These are phyloP conservation scores for Beauveria caledonica DNA, from an alignment of 2,329 filamentous ascomycete genomes.

Conservation along the genomic window DNA sequence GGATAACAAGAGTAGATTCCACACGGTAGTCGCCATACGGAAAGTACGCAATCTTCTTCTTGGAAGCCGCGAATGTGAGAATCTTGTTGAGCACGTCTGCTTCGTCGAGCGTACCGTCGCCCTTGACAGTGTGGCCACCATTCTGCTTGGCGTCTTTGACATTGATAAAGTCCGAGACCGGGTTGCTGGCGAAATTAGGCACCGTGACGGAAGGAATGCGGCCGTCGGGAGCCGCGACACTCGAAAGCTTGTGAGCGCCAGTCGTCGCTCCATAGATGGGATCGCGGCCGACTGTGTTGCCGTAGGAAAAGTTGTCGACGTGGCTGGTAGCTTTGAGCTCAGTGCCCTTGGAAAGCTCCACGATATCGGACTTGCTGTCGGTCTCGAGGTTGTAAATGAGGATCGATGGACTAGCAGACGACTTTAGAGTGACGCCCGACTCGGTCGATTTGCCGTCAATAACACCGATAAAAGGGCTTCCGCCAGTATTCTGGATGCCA, in stretches of 20 bases:
- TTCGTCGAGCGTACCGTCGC: slow-evolving; percentile 32
- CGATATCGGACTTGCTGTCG: slow-evolving; percentile 29
- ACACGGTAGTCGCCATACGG: slow-evolving; percentile 22
- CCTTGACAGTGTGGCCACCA: slow-evolving; percentile 23
- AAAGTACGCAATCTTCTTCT: slow-evolving; percentile 22
- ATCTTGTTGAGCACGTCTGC: slow-evolving; percentile 29
- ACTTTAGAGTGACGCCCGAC: slow-evolving; percentile 32
- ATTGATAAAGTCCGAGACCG: slow-evolving; percentile 22
- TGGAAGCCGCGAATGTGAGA: slow-evolving; percentile 27
- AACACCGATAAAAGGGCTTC: slow-evolving; percentile 32
- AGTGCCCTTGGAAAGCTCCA: slow-evolving; percentile 23
- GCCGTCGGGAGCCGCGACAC: slow-evolving; percentile 28
- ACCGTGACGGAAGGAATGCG: slow-evolving; percentile 28
- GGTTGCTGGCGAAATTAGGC: slow-evolving; percentile 29
- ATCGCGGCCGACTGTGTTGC: slow-evolving; percentile 31
- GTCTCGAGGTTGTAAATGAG: slow-evolving; percentile 36
- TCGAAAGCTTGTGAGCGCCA: slow-evolving; percentile 24
- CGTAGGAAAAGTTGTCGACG: slow-evolving; percentile 32
- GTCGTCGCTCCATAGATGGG: slow-evolving; percentile 29
- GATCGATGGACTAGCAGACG: slow-evolving; percentile 31
- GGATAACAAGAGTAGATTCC: slow-evolving; percentile 20
- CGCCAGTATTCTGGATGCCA: slow-evolving; percentile 28
- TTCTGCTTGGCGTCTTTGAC: slow-evolving; percentile 31
- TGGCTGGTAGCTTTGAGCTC: slow-evolving; percentile 23
- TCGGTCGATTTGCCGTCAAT: slow-evolving; percentile 33